A percentile compares a stretch with the other conserved stretches of the same genome.
Conservation (phyloP, 129 eudicot genomes). For the Dittrichia graveolens region DNA sequence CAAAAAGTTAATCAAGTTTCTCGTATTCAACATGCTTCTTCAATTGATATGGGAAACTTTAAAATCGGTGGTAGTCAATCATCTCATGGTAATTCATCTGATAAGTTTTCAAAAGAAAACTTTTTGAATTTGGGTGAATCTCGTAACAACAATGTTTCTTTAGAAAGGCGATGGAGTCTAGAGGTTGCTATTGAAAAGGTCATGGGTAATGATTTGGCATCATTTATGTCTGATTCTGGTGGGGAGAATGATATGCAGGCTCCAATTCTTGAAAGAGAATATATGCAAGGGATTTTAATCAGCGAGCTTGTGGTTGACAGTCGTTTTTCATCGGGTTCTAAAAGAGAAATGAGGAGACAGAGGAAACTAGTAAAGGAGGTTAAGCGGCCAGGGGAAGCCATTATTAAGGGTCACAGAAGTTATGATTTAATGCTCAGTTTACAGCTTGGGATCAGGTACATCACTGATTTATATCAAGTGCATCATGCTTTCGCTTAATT, state of each 20-base stretch:
- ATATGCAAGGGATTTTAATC: slow-evolving; percentile 96
- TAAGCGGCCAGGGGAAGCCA: slow-evolving; percentile 80
- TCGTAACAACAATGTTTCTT: slow-evolving; percentile 54
- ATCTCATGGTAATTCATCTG: slow-evolving; percentile 46
- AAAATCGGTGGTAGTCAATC: slow-evolving; percentile 57
- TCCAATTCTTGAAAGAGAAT: slow-evolving; percentile 88
- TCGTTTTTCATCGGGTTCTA: slow-evolving; percentile 55
- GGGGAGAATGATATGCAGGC: slow-evolving; percentile 45
- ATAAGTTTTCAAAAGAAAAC: slow-evolving; percentile 37
- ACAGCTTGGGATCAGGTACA: slow-evolving; percentile 95
- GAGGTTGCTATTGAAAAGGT: slow-evolving; percentile 85
- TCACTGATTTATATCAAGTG: too few species aligned
- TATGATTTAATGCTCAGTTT: slow-evolving; percentile 94
- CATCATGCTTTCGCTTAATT: not conserved
- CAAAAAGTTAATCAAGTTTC: slow-evolving; percentile 75
- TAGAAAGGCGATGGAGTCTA: slow-evolving; percentile 92
- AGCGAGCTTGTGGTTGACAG: slow-evolving; percentile 73
- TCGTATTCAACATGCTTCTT: slow-evolving; percentile 78
- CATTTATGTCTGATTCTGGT: slow-evolving; percentile 47
- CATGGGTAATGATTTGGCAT: slow-evolving; percentile 60
- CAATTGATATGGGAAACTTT: slow-evolving; percentile 78
- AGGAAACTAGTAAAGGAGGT: slow-evolving; percentile 74
- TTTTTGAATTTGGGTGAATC: slow-evolving; percentile 42
- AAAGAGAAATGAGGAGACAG: slow-evolving; percentile 65
- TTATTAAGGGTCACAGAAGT: slow-evolving; percentile 91